phyloP scores from a whole-genome alignment of 192 early-diverging fungal genomes.

The Helicostylum pulchrum region DNA sequence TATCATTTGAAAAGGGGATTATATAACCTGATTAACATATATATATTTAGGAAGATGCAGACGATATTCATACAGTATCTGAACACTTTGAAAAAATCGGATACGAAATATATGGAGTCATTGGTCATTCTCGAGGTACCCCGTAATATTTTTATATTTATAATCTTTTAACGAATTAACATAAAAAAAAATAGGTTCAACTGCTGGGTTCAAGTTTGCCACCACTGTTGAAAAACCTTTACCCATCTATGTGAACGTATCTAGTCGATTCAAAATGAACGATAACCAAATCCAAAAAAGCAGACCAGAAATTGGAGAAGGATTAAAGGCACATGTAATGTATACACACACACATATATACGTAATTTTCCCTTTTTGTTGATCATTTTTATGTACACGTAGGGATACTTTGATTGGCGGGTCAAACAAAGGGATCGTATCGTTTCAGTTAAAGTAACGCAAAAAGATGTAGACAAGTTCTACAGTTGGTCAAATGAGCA shows the following conservation, averaged over 20 bases:
- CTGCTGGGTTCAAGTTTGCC: constrained; percentile 32
- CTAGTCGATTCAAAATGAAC: constrained; percentile 32
- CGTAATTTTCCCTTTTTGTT: no score
- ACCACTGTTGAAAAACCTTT: constrained; percentile 22
- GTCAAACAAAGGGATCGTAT: constrained; percentile 21
- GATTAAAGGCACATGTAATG: constrained; percentile 12
- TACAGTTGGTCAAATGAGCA: constrained; percentile 29
- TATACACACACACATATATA: neutral
- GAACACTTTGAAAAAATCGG: constrained; percentile 27
- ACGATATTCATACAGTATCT: constrained; percentile 28
- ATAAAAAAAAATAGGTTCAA: constrained; percentile 16
- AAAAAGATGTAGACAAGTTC: constrained; percentile 26
- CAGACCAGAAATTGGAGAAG: constrained; percentile 15
- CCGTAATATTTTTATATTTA: no score
- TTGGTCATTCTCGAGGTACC: constrained; percentile 42
- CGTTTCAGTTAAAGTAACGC: constrained; percentile 18
- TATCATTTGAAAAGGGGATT: no score
- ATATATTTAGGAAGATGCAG: constrained; percentile 20
- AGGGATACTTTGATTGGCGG: constrained; percentile 33
- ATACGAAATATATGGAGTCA: constrained; percentile 31
- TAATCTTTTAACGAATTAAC: no score
- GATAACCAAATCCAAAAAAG: constrained; percentile 21
- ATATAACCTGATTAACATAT: no score
- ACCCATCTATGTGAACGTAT: constrained; percentile 29
- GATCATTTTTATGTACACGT: no score